Percentiles rank a stretch among this genome's conserved stretches.
phyloP scores from a whole-genome alignment of 2,329 filamentous ascomycete species.

The Trichothecium sympodiale region DNA sequence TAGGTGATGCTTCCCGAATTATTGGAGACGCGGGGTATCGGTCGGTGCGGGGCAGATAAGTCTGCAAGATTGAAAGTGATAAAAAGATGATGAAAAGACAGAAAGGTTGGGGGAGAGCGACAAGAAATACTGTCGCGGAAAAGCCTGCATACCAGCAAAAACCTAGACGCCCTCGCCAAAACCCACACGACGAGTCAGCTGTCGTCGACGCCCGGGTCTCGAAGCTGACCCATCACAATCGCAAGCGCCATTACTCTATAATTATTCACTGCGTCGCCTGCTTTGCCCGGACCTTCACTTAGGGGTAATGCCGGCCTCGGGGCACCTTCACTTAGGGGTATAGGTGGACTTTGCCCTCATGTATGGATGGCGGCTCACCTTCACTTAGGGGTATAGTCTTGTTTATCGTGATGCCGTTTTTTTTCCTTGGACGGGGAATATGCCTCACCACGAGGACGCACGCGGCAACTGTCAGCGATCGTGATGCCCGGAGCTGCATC shows the following conservation, averaged over 20 bases:
- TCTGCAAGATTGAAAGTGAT: background rate
- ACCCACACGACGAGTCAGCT: background rate
- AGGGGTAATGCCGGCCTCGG: constrained; percentile 6
- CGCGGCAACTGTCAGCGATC: too few species aligned
- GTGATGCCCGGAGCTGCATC: too few species aligned
- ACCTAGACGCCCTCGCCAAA: background rate
- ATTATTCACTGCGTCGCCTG: background rate
- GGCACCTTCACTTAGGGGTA: constrained; percentile 10
- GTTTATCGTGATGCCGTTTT: too few species aligned
- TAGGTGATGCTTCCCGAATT: too few species aligned
- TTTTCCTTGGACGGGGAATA: too few species aligned
- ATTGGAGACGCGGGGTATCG: constrained; percentile 1
- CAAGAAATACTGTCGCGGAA: background rate
- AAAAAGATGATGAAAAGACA: background rate
- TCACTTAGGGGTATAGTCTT: constrained; percentile 7
- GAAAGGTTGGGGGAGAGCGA: background rate
- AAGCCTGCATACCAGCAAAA: background rate
- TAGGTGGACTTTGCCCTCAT: constrained; percentile 5
- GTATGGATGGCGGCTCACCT: constrained; percentile 1
- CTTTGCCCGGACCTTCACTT: constrained; percentile 5
- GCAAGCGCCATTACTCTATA: background rate
- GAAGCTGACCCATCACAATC: constrained; percentile 2
- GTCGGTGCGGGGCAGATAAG: background rate
- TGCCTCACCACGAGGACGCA: too few species aligned
- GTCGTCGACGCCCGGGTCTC: background rate